phyloP scores from a whole-genome alignment of 805 yeast species.

The Blastobotrys attinorum region DNA sequence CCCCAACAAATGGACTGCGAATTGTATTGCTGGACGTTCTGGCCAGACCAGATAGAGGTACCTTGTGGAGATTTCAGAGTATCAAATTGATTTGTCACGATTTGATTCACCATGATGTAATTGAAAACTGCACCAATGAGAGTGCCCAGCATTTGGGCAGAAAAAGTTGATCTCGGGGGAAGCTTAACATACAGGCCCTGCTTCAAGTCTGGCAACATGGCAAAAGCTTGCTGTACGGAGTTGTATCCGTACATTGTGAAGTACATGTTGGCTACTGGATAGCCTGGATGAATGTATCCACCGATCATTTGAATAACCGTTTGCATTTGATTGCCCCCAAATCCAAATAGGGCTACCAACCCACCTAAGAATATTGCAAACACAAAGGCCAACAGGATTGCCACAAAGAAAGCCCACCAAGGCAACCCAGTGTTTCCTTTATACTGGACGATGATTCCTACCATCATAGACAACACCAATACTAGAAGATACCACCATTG shows the following conservation, averaged over 20 bases:
- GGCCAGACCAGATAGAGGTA: conserved; percentile 32
- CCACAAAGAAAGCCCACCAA: conserved; percentile 52
- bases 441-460: conserved; percentile 39
- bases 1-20: conserved; percentile 33
- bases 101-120: conserved; percentile 27
- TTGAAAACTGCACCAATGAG: conserved; percentile 22
- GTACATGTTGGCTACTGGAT: conserved; percentile 45
- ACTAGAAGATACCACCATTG: conserved; percentile 43
- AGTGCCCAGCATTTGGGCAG: conserved; percentile 34
- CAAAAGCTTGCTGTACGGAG: conserved; percentile 56
- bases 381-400: conserved; percentile 41
- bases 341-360: conserved; percentile 39
- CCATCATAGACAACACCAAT: conserved; percentile 36
- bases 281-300: conserved; percentile 50
- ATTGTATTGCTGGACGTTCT: conserved; percentile 31
- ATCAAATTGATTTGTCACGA: conserved; percentile 26
- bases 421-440: conserved; percentile 39
- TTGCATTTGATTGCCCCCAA: conserved; percentile 42
- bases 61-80: conserved; percentile 24
- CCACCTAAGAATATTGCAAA: conserved; percentile 47
- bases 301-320: conserved; percentile 43
- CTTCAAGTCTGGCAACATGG: conserved; percentile 46
- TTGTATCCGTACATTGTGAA: conserved; percentile 48
- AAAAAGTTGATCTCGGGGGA: conserved; percentile 52
- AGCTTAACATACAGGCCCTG: conserved; percentile 50